Percentiles rank a stretch among this genome's conserved stretches.
These are phyloP conservation scores for Pseudogymnoascus pannorum DNA, from an alignment of 2,329 filamentous ascomycete genomes.

Conservation along the genomic window DNA sequence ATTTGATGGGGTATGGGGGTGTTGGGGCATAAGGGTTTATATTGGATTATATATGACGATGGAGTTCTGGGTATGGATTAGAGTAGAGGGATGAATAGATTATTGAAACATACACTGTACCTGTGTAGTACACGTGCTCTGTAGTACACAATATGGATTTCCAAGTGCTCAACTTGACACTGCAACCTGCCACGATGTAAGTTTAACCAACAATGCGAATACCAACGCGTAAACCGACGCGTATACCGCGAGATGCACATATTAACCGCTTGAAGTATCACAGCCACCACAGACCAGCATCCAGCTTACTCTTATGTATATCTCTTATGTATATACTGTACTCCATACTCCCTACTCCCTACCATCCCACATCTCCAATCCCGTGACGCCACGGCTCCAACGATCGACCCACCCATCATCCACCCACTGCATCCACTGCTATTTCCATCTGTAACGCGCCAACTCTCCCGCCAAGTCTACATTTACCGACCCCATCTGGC, in stretches of 20 bases:
- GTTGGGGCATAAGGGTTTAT: background rate
- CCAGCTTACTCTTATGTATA: too few relatives aligned
- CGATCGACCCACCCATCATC: background rate
- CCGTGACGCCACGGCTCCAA: background rate
- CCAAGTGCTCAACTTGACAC: background rate
- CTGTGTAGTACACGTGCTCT: background rate
- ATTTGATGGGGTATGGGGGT: background rate
- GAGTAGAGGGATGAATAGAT: background rate
- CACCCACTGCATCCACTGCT: background rate
- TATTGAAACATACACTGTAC: background rate
- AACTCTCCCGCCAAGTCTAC: background rate
- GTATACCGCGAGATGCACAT: background rate
- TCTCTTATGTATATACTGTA: too few relatives aligned
- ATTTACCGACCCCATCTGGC: background rate
- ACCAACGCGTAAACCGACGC: background rate
- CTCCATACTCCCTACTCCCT: too few relatives aligned
- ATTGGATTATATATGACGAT: background rate
- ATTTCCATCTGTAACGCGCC: slow-evolving; percentile 6
- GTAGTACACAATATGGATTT: background rate
- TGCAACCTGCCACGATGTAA: background rate
- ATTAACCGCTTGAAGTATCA: background rate
- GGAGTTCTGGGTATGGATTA: background rate
- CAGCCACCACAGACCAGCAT: too few relatives aligned
- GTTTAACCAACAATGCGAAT: background rate
- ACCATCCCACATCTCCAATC: background rate